Percentiles rank a stretch among this genome's conserved stretches.
These are phyloP conservation scores for Colletotrichum higginsianum DNA, from an alignment of 2,329 filamentous ascomycete species.

Conservation along the genomic window DNA sequence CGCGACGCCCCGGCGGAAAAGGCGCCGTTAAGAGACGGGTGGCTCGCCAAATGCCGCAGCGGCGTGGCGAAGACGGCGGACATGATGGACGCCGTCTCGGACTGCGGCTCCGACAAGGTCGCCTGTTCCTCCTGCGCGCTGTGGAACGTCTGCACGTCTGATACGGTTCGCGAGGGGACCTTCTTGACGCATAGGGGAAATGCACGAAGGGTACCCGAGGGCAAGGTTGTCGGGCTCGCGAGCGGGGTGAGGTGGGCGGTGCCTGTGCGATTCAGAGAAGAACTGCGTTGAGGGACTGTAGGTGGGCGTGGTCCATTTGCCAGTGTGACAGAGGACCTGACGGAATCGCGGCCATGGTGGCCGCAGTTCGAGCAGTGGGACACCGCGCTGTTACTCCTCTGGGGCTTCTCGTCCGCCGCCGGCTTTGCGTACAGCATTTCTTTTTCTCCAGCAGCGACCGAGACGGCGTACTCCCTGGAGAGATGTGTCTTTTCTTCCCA, in stretches of 20 bases:
- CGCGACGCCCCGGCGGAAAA: not conserved
- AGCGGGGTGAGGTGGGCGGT: not conserved
- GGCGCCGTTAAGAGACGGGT: slow-evolving; percentile 19
- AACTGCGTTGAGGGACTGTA: not conserved
- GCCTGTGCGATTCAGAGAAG: slow-evolving; percentile 1
- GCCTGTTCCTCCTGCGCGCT: not conserved
- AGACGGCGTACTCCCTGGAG: not conserved
- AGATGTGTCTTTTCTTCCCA: slow-evolving; percentile 25
- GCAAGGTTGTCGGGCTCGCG: not conserved
- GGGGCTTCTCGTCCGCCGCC: slow-evolving; percentile 1
- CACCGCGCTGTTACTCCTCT: not conserved
- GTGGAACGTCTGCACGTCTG: not conserved
- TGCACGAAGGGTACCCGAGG: not conserved
- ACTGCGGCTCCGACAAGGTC: slow-evolving; percentile 3
- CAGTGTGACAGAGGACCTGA: slow-evolving; percentile 13
- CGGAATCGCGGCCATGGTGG: slow-evolving; percentile 16
- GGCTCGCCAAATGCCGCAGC: slow-evolving; percentile 35
- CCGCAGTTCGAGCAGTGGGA: slow-evolving; percentile 26
- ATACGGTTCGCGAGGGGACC: slow-evolving; percentile 7
- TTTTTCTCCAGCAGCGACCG: not conserved
- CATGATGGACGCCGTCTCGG: slow-evolving; percentile 34
- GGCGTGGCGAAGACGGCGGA: slow-evolving; percentile 37
- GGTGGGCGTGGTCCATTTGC: not conserved
- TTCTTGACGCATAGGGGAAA: slow-evolving; percentile 4
- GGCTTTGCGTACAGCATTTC: not conserved